These are phyloP conservation scores for Kurtzmaniella quercitrusa DNA, from an alignment of 1,139 yeast species.

Conservation along the genomic window DNA sequence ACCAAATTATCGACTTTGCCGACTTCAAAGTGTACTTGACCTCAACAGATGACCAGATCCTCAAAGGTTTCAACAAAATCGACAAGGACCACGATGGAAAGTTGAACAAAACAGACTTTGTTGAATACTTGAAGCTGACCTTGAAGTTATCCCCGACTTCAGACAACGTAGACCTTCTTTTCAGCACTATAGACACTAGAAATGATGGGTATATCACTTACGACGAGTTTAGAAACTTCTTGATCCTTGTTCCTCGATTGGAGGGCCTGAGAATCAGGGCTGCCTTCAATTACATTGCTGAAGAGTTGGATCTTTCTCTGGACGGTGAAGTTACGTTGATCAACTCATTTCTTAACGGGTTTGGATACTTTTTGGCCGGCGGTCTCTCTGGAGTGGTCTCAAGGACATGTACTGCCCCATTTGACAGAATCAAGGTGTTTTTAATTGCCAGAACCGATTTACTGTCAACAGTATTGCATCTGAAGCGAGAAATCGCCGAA, in stretches of 20 bases:
- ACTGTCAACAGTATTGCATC: constrained; percentile 61
- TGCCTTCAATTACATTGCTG: constrained; percentile 77
- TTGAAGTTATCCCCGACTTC: constrained; percentile 53
- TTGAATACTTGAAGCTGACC: constrained; percentile 51
- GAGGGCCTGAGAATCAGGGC: constrained; percentile 69
- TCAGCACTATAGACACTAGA: constrained; percentile 55
- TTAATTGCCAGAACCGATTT: constrained; percentile 88
- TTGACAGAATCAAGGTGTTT: constrained; percentile 90
- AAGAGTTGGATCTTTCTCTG: constrained; percentile 73
- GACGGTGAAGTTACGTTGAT: constrained; percentile 91
- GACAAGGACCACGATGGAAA: constrained; percentile 78
- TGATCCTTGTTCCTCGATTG: constrained; percentile 75
- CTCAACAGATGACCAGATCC: constrained; percentile 66
- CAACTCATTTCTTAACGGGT: constrained; percentile 73
- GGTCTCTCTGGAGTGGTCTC: constrained; percentile 95
- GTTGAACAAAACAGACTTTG: constrained; percentile 62
- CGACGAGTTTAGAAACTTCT: constrained; percentile 81
- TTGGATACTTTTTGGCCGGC: constrained; percentile 90
- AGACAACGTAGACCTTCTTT: constrained; percentile 54
- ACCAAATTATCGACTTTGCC: constrained; percentile 50
- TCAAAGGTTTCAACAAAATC: constrained; percentile 61
- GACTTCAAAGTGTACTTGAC: constrained; percentile 61
- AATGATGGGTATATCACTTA: constrained; percentile 71
- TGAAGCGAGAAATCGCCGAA: constrained; percentile 47
- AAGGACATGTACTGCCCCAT: constrained; percentile 97